These are phyloP conservation scores for Orbilia blumenaviensis DNA, from an alignment of 2,329 filamentous ascomycete species.

Conservation along the genomic window DNA sequence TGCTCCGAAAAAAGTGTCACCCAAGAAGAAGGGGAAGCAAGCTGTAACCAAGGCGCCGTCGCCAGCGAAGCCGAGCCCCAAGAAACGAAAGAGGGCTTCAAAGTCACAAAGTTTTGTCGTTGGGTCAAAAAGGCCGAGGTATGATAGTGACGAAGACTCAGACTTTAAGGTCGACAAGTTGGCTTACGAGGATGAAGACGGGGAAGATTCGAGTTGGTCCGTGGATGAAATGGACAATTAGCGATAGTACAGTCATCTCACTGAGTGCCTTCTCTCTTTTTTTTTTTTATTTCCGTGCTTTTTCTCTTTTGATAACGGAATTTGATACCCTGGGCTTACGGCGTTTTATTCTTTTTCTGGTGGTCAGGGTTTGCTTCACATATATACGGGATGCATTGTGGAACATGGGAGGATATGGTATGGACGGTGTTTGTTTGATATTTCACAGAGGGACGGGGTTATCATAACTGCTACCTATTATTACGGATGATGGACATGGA, in stretches of 20 bases:
- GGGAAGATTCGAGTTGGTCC: slow-evolving; percentile 49
- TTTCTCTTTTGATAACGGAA: background rate
- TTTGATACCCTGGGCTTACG: slow-evolving; percentile 17
- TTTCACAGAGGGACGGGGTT: background rate
- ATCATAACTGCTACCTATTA: too few relatives aligned
- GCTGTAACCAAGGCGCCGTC: background rate
- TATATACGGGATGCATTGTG: background rate
- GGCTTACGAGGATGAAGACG: slow-evolving; percentile 44
- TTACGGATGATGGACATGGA: background rate
- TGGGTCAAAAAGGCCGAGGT: slow-evolving; percentile 26
- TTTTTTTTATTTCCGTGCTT: background rate
- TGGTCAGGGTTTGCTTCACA: background rate
- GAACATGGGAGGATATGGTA: background rate
- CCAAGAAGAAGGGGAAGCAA: slow-evolving; percentile 26
- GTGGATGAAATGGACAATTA: slow-evolving; percentile 28
- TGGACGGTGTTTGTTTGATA: background rate
- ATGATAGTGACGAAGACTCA: slow-evolving; percentile 40
- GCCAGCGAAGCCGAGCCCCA: slow-evolving; percentile 10
- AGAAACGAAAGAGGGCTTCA: slow-evolving; percentile 2
- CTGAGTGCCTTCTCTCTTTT: background rate
- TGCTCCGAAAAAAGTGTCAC: background rate
- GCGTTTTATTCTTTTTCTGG: background rate
- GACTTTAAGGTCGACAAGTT: slow-evolving; percentile 46
- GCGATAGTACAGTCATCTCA: background rate
- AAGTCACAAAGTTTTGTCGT: slow-evolving; percentile 32